A percentile compares a stretch with the other conserved stretches of the same genome.
phyloP scores from a whole-genome alignment of 768 basidiomycete genomes.

The Lepiota brunneoincarnata region DNA sequence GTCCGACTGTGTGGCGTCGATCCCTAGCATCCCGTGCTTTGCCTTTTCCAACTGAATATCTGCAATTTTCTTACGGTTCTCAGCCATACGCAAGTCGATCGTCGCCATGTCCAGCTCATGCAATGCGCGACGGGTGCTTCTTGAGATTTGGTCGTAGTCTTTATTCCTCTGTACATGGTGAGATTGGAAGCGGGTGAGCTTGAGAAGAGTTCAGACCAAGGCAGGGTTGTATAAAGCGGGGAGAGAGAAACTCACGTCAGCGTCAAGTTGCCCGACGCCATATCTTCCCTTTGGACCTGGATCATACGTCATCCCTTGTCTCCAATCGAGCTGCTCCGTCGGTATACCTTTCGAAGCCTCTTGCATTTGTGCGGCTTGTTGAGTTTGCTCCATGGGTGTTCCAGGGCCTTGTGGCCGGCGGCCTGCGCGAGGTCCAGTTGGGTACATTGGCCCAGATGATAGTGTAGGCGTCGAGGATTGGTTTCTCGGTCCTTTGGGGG shows the following conservation, averaged over 20 bases:
- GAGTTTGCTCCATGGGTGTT: too few species aligned
- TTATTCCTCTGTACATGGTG: background rate
- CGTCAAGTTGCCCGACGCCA: background rate
- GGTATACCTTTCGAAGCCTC: background rate
- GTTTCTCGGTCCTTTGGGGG: constrained; percentile 8
- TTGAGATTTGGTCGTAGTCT: constrained; percentile 3
- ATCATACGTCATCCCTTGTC: background rate
- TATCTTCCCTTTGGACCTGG: constrained; percentile 1
- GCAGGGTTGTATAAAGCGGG: background rate
- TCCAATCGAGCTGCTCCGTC: background rate
- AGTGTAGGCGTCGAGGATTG: background rate
- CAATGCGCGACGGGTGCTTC: constrained; percentile 38
- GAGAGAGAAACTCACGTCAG: background rate
- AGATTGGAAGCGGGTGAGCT: background rate
- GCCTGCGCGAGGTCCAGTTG: constrained; percentile 10
- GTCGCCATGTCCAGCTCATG: constrained; percentile 60
- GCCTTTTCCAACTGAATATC: constrained; percentile 62
- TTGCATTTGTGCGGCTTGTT: too few species aligned
- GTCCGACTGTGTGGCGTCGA: constrained; percentile 32
- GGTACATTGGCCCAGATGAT: background rate
- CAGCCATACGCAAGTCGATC: constrained; percentile 59
- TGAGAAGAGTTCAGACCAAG: background rate
- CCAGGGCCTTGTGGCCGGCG: constrained; percentile 3
- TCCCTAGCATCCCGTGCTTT: constrained; percentile 56
- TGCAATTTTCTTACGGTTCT: constrained; percentile 55